A percentile compares a stretch with the other conserved stretches of the same genome.
phyloP scores from a whole-genome alignment of 2,329 filamentous ascomycete species.

The Neopestalotiopsis sp. region DNA sequence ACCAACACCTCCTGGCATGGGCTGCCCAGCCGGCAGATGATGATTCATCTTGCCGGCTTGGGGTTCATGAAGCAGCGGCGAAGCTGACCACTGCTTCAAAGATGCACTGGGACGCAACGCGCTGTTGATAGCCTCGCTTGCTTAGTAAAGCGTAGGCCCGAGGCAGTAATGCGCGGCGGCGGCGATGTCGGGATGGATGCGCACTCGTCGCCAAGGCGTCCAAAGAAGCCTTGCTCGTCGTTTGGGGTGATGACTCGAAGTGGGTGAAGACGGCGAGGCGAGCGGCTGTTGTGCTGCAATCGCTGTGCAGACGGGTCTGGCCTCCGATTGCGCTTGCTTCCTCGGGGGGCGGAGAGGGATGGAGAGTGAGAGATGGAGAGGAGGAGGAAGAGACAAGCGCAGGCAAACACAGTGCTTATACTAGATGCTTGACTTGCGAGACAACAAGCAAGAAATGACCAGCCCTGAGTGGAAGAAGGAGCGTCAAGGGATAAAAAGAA shows the following conservation, averaged over 20 bases:
- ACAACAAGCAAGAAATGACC: not conserved
- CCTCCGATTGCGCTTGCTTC: conserved; percentile 6
- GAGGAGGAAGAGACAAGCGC: not conserved
- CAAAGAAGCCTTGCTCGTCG: not conserved
- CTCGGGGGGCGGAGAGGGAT: not conserved
- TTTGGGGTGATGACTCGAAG: not conserved
- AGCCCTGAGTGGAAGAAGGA: not conserved
- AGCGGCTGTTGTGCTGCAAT: not conserved
- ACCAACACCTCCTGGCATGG: conserved; percentile 52
- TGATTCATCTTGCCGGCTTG: conserved; percentile 79
- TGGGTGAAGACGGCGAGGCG: not conserved
- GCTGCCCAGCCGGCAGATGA: conserved; percentile 79
- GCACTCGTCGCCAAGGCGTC: not conserved
- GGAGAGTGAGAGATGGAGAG: not conserved
- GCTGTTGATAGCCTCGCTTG: conserved; percentile 1
- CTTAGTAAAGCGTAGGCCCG: conserved; percentile 3
- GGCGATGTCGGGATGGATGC: not conserved
- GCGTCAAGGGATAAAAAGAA: not conserved
- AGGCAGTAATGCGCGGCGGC: not conserved
- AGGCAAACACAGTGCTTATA: not conserved
- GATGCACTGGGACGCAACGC: not conserved
- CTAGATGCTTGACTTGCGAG: no score
- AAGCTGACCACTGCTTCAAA: conserved; percentile 32
- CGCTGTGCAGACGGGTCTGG: not conserved
- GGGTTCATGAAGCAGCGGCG: conserved; percentile 43